These are phyloP conservation scores for Plicaturopsis crispa DNA, from an alignment of 768 basidiomycete species.

Conservation along the genomic window DNA sequence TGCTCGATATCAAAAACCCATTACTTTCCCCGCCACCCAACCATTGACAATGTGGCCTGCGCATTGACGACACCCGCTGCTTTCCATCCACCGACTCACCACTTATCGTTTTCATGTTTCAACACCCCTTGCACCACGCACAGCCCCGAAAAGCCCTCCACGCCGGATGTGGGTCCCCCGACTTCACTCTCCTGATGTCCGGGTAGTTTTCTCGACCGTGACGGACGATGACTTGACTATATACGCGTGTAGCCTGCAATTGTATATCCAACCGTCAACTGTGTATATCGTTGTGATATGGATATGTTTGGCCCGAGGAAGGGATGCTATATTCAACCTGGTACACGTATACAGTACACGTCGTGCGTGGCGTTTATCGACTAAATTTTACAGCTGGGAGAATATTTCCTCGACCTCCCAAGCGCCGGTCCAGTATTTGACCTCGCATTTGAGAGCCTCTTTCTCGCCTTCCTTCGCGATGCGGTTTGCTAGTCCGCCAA, in stretches of 20 bases:
- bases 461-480: conserved; percentile 64
- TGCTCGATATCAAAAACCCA: not conserved
- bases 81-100: too few relatives aligned
- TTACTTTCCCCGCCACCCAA: conserved; percentile 1
- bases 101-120: conserved; percentile 1
- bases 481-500: conserved; percentile 71
- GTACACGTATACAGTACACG: too few relatives aligned
- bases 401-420: conserved; percentile 95
- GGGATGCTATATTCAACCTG: too few relatives aligned
- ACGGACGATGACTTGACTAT: not conserved
- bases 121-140: not conserved
- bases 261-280: too few relatives aligned
- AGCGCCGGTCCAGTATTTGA: conserved; percentile 86
- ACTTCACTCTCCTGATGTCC: not conserved
- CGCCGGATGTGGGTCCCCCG: not conserved
- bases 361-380: too few relatives aligned
- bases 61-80: too few relatives aligned
- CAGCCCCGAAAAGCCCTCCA: too few relatives aligned
- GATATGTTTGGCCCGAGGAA: too few relatives aligned
- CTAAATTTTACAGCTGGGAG: conserved; percentile 20
- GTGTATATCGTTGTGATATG: too few relatives aligned
- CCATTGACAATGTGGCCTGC: too few relatives aligned
- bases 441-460: conserved; percentile 59
- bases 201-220: not conserved
- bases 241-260: not conserved